Percentiles rank a stretch among this genome's conserved stretches.
These are phyloP conservation scores for Colletotrichum costaricense DNA, from an alignment of 2,329 filamentous ascomycete genomes.

Conservation along the genomic window DNA sequence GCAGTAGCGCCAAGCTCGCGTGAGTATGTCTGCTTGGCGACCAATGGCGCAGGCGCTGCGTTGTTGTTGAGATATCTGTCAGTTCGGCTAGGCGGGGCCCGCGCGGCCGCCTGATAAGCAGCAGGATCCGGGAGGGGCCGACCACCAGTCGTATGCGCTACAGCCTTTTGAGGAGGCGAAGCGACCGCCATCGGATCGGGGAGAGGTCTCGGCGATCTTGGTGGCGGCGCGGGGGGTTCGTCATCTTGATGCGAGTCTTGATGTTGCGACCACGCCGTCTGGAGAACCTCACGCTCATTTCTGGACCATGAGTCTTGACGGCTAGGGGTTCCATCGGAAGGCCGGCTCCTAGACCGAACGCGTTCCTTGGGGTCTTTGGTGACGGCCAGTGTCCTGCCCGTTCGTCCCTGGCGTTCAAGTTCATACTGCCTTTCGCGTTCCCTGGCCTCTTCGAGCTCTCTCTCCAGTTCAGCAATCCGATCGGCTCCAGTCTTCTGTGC, in stretches of 20 bases:
- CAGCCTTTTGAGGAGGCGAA: constrained; percentile 44
- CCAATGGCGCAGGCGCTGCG: constrained; percentile 54
- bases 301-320: constrained; percentile 72
- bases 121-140: constrained; percentile 67
- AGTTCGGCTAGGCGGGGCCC: constrained; percentile 56
- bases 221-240: constrained; percentile 41
- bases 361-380: constrained; percentile 45
- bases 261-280: constrained; percentile 62
- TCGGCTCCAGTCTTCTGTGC: constrained; percentile 41
- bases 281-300: constrained; percentile 73
- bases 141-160: constrained; percentile 51
- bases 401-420: constrained; percentile 64
- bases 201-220: constrained; percentile 50
- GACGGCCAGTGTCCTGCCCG: constrained; percentile 38
- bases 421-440: constrained; percentile 73
- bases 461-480: constrained; percentile 73
- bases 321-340: constrained; percentile 51
- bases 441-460: constrained; percentile 72
- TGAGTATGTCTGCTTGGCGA: constrained; percentile 62
- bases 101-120: constrained; percentile 41
- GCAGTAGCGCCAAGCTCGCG: constrained; percentile 66
- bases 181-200: constrained; percentile 50
- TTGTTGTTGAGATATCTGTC: constrained; percentile 69
- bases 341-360: constrained; percentile 42
- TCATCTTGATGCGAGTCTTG: constrained; percentile 46